phyloP scores from a whole-genome alignment of 2,329 filamentous ascomycete genomes.

The Epichloe coenophiala region DNA sequence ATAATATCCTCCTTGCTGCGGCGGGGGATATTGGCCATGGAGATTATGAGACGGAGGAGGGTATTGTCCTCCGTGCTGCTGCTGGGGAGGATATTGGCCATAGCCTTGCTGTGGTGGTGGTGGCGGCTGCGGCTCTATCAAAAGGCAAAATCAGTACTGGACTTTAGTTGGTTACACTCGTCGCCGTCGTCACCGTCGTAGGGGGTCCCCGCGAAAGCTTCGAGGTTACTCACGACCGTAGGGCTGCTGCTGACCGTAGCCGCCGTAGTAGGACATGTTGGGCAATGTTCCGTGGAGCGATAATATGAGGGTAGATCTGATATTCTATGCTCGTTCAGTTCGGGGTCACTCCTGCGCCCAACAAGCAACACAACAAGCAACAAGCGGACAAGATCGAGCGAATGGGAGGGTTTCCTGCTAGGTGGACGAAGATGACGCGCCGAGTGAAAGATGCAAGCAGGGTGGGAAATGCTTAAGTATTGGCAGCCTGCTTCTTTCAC shows the following conservation, averaged over 20 bases:
- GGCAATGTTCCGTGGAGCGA: neutral
- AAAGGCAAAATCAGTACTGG: neutral
- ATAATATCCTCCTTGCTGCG: constrained; percentile 16
- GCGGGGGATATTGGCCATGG: constrained; percentile 13
- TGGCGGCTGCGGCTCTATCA: constrained; percentile 17
- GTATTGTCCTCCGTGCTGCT: too few relatives aligned
- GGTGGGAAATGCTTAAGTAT: constrained; percentile 1
- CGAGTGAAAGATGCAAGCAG: neutral
- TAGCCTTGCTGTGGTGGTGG: constrained; percentile 24
- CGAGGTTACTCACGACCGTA: constrained; percentile 22
- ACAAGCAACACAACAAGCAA: neutral
- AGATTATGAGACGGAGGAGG: too few relatives aligned
- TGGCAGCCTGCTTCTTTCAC: neutral
- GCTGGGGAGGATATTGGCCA: constrained; percentile 10
- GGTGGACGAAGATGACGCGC: neutral
- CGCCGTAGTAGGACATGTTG: constrained; percentile 22
- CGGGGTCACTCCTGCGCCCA: neutral
- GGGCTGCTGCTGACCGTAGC: constrained; percentile 12
- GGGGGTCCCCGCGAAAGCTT: neutral
- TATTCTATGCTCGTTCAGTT: neutral
- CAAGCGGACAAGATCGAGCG: neutral
- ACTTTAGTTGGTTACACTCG: neutral
- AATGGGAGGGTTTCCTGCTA: neutral
- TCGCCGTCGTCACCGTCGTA: neutral
- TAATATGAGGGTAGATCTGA: neutral